Conservation (phyloP, 805 yeast genomes). For the Zygosaccharomyces pseudorouxii region DNA sequence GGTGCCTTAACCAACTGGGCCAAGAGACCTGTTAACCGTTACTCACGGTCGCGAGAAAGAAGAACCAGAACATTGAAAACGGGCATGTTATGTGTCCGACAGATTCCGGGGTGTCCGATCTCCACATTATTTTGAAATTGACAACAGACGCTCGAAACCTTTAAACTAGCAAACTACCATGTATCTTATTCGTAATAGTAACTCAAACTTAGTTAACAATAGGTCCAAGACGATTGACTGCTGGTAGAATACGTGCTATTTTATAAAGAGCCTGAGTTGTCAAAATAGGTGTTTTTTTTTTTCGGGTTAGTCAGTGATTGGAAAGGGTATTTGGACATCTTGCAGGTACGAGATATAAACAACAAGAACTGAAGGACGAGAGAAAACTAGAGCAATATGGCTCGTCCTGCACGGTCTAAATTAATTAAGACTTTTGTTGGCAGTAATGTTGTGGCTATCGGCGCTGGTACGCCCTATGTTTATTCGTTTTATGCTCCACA, state of each 20-base stretch:
- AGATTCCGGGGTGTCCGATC: not conserved
- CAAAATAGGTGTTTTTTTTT: not conserved
- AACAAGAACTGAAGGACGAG: not conserved
- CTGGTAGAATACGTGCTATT: not conserved
- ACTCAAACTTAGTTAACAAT: not conserved
- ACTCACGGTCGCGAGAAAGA: too few species aligned
- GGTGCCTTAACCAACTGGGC: conserved; percentile 23
- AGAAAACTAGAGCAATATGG: not conserved
- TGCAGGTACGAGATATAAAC: not conserved
- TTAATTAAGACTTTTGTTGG: conserved; percentile 28
- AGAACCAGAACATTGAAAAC: not conserved
- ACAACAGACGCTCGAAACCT: not conserved
- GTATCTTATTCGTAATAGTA: not conserved
- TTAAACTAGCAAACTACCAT: not conserved
- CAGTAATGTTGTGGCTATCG: conserved; percentile 49
- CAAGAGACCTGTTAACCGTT: conserved; percentile 13
- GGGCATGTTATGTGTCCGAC: not conserved
- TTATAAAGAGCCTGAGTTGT: not conserved
- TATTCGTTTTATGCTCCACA: conserved; percentile 78
- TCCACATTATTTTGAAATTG: conserved; percentile 1
- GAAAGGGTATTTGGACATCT: not conserved
- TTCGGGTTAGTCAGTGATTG: not conserved
- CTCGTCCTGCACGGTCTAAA: conserved; percentile 18
- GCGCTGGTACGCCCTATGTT: conserved; percentile 71
- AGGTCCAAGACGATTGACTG: not conserved